Evolutionary conservation across 23 red algal species (phyloP), one percentile per base, ranked within the genome.

Genomic region (Gracilaria caudata): DNA sequence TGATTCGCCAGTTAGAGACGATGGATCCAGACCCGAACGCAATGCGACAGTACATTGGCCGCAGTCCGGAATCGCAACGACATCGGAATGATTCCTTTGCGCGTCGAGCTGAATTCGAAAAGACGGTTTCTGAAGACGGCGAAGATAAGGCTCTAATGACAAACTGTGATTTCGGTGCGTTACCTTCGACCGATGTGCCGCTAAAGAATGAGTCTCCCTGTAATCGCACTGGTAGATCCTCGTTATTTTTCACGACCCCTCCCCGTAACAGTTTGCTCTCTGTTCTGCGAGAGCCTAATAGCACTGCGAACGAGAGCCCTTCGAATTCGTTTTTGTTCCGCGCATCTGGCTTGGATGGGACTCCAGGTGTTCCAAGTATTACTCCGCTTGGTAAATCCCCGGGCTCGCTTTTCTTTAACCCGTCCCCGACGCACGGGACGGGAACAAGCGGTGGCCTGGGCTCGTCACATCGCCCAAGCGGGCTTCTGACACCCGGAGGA

Each of bases 301-400:
- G 34, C 44, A 44, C 20, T 46, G n/a, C 72, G 29, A 61, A 43
- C 19, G 85, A 89, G 25, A 89, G 85, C 41, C 85, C 85, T 36
- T 80, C 77, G 0, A 63, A 63, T 29, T 58, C 51, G 28, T 89
- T 78, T 64, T 47, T 79, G 55, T 60, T 89, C 35, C 85, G 85
- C 55, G 37, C 71, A 45, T 60, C 58, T 45, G 72, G 51, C 32
- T 28, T 89, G 70, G 82, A 86, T 55, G 70, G 70, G 49, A 75
- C 70, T 23, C 72, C 55, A 51, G 72, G 72, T 36, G 74, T 65
- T 25, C 65, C 49, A 25, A 72, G 85, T 7, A 66, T 89, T 37
- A 89, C 85, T 17, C 85, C 85, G 36, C 46, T 89, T 68, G 72
- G 72, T 36, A 89, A 79, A 79, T 89, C 85, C 1, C 85, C 85